These are phyloP conservation scores for Rosa chinensis DNA, from an alignment of 306 rosid genomes.

Conservation along the genomic window DNA sequence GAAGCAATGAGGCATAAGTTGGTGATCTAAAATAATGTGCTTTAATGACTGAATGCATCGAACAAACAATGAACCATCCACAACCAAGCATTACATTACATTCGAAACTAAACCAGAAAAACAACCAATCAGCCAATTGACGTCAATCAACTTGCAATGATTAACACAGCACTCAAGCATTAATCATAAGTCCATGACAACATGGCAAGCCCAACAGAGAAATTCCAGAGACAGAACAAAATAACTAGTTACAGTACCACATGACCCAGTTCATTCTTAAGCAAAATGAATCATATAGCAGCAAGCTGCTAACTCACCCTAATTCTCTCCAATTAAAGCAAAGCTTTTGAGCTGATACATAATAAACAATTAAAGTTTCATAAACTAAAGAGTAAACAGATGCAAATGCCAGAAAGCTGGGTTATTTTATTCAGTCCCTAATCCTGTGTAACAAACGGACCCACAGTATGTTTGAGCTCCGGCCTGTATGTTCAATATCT, in stretches of 20 bases:
- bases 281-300: background rate
- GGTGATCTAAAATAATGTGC: background rate
- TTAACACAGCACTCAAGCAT: background rate
- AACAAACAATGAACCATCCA: background rate
- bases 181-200: background rate
- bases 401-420: background rate
- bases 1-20: background rate
- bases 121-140: background rate
- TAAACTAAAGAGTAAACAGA: background rate
- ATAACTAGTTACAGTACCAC: background rate
- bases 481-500: too few relatives aligned
- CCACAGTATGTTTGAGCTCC: background rate
- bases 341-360: background rate
- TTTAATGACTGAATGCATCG: background rate
- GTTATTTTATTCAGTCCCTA: background rate
- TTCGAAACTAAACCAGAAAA: background rate
- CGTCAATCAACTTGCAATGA: background rate
- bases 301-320: background rate
- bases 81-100: background rate
- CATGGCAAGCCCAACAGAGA: background rate
- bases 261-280: background rate
- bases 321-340: background rate
- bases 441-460: background rate
- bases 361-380: background rate
- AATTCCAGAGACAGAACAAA: background rate